Conservation (phyloP, 2,329 filamentous ascomycete species). For the Delphinella strobiligena region DNA sequence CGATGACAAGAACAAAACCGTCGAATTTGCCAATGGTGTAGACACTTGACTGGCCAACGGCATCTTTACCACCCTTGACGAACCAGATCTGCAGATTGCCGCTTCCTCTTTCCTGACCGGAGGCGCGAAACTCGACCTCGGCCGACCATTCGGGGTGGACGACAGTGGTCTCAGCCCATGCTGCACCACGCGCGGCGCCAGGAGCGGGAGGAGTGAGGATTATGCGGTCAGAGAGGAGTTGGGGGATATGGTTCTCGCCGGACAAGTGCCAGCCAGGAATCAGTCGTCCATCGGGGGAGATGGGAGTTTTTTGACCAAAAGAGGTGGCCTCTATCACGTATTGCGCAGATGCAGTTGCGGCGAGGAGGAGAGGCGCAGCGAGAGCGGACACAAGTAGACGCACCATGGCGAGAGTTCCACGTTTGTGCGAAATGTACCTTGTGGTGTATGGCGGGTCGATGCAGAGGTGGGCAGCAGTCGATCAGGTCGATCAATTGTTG, state of each 20-base stretch:
- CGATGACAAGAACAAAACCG: slow-evolving; percentile 76
- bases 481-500: neutral
- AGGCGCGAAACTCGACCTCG: slow-evolving; percentile 78
- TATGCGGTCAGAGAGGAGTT: slow-evolving; percentile 72
- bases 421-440: no score
- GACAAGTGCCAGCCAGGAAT: slow-evolving; percentile 45
- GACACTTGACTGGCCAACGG: slow-evolving; percentile 61
- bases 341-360: slow-evolving; percentile 15
- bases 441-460: no score
- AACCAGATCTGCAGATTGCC: slow-evolving; percentile 96
- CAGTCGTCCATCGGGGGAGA: slow-evolving; percentile 48
- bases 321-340: slow-evolving; percentile 39
- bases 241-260: slow-evolving; percentile 43
- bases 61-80: slow-evolving; percentile 48
- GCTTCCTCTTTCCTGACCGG: slow-evolving; percentile 69
- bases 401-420: no score
- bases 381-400: no score
- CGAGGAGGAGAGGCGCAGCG: no score
- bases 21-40: slow-evolving; percentile 81
- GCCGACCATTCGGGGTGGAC: slow-evolving; percentile 58
- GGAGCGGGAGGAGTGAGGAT: slow-evolving; percentile 83
- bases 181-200: slow-evolving; percentile 69
- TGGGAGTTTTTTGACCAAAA: slow-evolving; percentile 60
- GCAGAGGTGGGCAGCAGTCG: neutral
- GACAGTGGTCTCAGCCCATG: slow-evolving; percentile 62